Conservation (phyloP, 306 rosid genomes). For the Inga leiocalycina region DNA sequence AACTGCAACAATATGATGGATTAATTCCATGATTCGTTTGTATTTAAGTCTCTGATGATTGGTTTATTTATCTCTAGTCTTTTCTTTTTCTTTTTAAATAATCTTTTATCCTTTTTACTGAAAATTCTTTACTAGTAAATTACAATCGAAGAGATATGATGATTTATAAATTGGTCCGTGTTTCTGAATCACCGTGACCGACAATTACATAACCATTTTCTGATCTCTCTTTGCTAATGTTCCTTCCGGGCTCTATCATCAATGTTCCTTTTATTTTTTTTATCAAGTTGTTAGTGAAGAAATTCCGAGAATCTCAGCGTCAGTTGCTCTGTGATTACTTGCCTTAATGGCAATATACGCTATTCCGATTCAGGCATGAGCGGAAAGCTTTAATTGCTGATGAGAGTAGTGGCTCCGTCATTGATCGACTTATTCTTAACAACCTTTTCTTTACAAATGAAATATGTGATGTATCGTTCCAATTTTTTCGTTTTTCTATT, state of each 20-base stretch:
- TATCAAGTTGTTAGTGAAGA: accelerated
- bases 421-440: neutral
- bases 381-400: neutral
- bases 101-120: accelerated
- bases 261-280: neutral
- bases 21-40: constrained; percentile 61
- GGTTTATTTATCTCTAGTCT: neutral
- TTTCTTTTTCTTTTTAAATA: neutral
- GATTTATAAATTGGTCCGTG: constrained; percentile 71
- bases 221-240: constrained; percentile 43
- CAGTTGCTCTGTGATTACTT: constrained; percentile 67
- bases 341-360: constrained; percentile 75
- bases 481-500: neutral
- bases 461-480: too few species aligned
- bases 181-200: constrained; percentile 77
- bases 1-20: constrained; percentile 96
- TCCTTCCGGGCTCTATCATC: neutral
- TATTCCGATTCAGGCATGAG: constrained; percentile 63
- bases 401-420: constrained; percentile 48
- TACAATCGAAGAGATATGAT: constrained; percentile 48
- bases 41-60: constrained; percentile 94
- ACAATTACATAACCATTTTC: constrained; percentile 47
- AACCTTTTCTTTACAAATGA: neutral
- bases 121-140: neutral
- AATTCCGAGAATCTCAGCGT: neutral